Conservation (phyloP, 257 asterid genomes). For the Solanum rostratum region DNA sequence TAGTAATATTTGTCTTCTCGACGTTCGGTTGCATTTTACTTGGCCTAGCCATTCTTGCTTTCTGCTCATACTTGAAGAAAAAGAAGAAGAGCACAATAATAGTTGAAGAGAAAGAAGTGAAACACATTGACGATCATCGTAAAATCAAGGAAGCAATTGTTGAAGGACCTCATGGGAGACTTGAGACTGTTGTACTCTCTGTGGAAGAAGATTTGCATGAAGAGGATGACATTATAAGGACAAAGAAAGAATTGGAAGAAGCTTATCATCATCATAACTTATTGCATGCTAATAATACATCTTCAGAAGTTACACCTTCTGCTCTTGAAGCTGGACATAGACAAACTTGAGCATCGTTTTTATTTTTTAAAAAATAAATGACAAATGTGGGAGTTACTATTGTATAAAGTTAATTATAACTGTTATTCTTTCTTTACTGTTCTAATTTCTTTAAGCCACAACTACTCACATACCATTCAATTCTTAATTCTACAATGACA, state of each 20-base stretch:
- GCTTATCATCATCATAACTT: not conserved
- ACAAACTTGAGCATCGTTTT: not conserved
- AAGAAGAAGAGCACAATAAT: conserved; percentile 8
- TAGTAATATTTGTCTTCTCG: conserved; percentile 13
- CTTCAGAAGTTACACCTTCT: conserved; percentile 8
- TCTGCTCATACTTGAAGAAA: conserved; percentile 19
- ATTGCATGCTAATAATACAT: not conserved
- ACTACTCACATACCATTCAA: not conserved
- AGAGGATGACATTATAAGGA: conserved; percentile 1
- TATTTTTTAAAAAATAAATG: not conserved
- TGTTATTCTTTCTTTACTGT: not conserved
- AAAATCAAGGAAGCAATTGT: conserved; percentile 19
- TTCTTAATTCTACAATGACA: not conserved
- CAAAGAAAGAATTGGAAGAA: conserved; percentile 7
- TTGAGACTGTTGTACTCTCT: conserved; percentile 9
- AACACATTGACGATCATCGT: conserved; percentile 20
- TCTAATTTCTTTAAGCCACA: not conserved
- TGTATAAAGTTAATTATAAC: not conserved
- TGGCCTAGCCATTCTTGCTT: conserved; percentile 6
- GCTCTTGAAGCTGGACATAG: conserved; percentile 16
- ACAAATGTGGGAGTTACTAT: not conserved
- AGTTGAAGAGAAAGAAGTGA: conserved; percentile 1
- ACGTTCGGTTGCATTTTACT: conserved; percentile 14
- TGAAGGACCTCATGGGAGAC: conserved; percentile 21
- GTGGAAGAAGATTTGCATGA: conserved; percentile 22